These are phyloP conservation scores for Quercus robur DNA, from an alignment of 306 rosid species.

Conservation along the genomic window DNA sequence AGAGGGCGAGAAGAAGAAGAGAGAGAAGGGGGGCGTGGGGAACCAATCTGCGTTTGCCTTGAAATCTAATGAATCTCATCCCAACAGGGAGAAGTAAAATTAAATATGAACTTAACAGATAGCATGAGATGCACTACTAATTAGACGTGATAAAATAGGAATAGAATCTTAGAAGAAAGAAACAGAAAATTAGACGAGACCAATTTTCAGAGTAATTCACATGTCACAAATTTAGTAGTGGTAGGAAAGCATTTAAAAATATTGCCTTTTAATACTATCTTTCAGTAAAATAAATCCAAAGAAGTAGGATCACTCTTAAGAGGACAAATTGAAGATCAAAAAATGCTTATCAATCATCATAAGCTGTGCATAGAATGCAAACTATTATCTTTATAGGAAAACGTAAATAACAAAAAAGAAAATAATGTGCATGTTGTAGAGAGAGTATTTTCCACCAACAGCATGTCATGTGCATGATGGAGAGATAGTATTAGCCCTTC, in stretches of 20 bases:
- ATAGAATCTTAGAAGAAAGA: background rate
- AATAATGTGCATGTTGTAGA: background rate
- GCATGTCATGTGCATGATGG: slow-evolving; percentile 79
- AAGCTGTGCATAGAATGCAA: background rate
- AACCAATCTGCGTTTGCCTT: slow-evolving; percentile 12
- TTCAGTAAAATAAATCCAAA: background rate
- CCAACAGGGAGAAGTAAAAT: background rate
- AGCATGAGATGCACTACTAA: background rate
- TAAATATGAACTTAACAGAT: background rate
- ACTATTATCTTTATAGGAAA: background rate
- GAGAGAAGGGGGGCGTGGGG: background rate
- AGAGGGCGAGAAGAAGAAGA: slow-evolving; percentile 3
- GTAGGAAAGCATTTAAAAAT: background rate
- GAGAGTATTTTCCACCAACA: slow-evolving; percentile 52
- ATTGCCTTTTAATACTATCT: background rate
- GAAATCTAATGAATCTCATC: background rate
- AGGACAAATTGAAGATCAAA: background rate
- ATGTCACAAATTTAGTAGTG: background rate
- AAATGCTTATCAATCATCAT: background rate
- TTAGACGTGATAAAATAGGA: background rate
- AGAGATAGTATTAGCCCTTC: slow-evolving; percentile 94
- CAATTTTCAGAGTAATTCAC: background rate
- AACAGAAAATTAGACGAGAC: background rate
- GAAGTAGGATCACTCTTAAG: background rate
- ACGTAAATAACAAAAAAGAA: background rate